Conservation (phyloP, 2,329 filamentous ascomycete species). For the Trichoderma sp. region DNA sequence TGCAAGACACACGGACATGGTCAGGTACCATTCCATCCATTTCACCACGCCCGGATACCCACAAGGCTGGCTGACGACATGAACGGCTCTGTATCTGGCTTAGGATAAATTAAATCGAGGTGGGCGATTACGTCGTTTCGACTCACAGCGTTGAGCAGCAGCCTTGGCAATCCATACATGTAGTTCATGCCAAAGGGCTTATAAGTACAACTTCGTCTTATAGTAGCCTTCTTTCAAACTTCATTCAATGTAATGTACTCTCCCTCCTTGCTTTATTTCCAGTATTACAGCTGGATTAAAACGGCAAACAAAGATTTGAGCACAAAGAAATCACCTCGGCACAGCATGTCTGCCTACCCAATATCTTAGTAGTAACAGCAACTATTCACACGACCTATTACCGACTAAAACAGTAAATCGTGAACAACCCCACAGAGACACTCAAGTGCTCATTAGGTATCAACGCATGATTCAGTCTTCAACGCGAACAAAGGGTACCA, state of each 20-base stretch:
- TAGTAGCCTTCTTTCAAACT: background rate
- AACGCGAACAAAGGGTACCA: background rate
- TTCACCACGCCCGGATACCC: background rate
- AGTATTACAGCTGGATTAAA: background rate
- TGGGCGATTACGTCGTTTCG: background rate
- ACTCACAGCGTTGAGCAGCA: background rate
- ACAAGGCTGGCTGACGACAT: background rate
- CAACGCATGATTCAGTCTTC: background rate
- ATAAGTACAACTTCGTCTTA: background rate
- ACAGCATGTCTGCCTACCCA: background rate
- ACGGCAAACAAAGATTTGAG: background rate
- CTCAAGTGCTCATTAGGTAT: background rate
- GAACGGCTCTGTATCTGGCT: background rate
- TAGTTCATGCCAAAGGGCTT: too few species aligned
- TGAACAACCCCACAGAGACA: background rate
- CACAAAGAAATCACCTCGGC: background rate
- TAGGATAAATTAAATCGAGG: background rate
- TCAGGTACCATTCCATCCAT: background rate
- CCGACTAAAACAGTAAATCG: background rate
- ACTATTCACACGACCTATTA: background rate
- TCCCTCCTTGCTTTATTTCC: background rate
- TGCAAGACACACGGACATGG: background rate
- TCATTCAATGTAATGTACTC: background rate
- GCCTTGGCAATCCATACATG: background rate
- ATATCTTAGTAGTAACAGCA: background rate